Conservation (phyloP, 208 protist species). For the Trypanosoma melophagium region DNA sequence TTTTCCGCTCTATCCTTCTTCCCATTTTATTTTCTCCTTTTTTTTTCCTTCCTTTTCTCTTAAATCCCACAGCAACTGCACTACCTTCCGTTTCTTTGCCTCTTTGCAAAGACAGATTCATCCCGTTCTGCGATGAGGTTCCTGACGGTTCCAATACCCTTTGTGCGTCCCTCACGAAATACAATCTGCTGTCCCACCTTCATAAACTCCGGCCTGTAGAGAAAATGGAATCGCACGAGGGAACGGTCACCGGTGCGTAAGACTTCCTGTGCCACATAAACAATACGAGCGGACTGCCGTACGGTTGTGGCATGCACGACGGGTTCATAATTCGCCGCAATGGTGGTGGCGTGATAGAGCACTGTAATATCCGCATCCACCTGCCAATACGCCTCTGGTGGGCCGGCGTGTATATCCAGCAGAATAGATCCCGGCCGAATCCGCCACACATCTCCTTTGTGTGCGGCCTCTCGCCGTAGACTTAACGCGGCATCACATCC, state of each 20-base stretch:
- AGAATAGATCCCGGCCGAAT: slow-evolving; percentile 96
- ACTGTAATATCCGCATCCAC: slow-evolving; percentile 97
- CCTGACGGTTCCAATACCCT: slow-evolving; percentile 90
- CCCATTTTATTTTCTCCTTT: not conserved
- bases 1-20: slow-evolving; percentile 43
- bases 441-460: too few species aligned
- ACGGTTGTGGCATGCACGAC: slow-evolving; percentile 95
- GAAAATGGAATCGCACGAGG: slow-evolving; percentile 93
- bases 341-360: slow-evolving; percentile 98
- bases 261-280: slow-evolving; percentile 85
- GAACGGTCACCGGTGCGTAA: slow-evolving; percentile 94
- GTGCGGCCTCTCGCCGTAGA: slow-evolving; percentile 88
- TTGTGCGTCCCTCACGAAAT: slow-evolving; percentile 94
- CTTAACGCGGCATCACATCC: slow-evolving; percentile 93
- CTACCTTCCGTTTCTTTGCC: slow-evolving; percentile 34
- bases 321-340: slow-evolving; percentile 95
- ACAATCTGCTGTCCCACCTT: slow-evolving; percentile 88
- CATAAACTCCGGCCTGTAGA: slow-evolving; percentile 94
- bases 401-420: slow-evolving; percentile 32
- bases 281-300: slow-evolving; percentile 86
- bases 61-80: not conserved
- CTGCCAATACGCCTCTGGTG: slow-evolving; percentile 87
- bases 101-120: slow-evolving; percentile 45
- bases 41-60: slow-evolving; percentile 23
- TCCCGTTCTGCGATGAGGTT: slow-evolving; percentile 55